Percentiles rank a stretch among this genome's conserved stretches.
Evolutionary conservation across 768 basidiomycete genomes (phyloP).

Genomic region (Mycena floridula): DNA sequence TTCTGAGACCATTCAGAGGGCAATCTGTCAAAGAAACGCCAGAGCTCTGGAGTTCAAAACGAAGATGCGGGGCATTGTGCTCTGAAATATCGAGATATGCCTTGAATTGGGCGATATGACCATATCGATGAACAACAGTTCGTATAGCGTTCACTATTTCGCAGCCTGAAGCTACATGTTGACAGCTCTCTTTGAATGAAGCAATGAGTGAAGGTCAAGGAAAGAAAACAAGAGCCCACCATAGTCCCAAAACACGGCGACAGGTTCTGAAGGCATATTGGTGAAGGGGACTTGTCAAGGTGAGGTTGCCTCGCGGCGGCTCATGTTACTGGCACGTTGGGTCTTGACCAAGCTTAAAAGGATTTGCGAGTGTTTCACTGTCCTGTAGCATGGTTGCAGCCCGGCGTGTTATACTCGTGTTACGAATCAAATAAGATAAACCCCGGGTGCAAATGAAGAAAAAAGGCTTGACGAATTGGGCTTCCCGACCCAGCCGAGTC

Average conservation of each 20-base stretch:
- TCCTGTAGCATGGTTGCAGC: neutral
- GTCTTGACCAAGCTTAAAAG: neutral
- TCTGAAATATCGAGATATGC: neutral
- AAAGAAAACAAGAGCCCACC: conserved; percentile 19
- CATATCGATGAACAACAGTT: neutral
- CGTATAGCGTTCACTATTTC: conserved; percentile 1
- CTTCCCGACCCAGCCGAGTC: too few species aligned
- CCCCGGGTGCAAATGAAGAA: too few species aligned
- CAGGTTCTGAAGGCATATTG: neutral
- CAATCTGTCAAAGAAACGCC: conserved; percentile 35
- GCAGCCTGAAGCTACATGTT: neutral
- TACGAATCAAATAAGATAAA: too few species aligned
- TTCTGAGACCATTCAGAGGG: conserved; percentile 24
- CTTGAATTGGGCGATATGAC: conserved; percentile 19
- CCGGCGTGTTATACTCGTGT: too few species aligned
- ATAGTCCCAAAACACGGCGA: conserved; percentile 23
- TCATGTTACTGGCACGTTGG: neutral
- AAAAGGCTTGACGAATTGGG: too few species aligned
- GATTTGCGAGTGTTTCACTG: neutral
- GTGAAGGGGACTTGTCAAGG: neutral
- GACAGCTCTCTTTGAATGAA: neutral
- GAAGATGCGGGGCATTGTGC: conserved; percentile 15
- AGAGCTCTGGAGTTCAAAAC: conserved; percentile 38
- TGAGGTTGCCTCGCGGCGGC: neutral
- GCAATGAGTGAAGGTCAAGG: neutral